Percentiles rank a stretch among this genome's conserved stretches.
Evolutionary conservation across 495 filamentous ascomycete genomes (phyloP).

Genomic region (Neurospora hispaniola): DNA sequence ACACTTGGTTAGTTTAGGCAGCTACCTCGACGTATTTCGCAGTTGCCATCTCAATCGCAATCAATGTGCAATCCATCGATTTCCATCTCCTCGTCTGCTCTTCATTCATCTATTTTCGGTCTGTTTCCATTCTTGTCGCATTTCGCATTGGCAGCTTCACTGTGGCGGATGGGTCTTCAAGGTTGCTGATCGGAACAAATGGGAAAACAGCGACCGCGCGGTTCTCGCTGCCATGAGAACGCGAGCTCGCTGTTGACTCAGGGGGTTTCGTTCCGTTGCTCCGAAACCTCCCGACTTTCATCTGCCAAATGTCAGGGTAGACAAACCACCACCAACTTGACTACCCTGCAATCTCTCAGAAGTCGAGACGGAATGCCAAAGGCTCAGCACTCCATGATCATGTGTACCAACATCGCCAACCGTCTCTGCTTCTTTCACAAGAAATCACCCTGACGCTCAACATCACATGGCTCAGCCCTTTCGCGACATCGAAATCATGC

Average conservation of each 20-base stretch:
- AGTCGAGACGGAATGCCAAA: neutral
- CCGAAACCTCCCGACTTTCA: neutral
- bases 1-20: too few relatives aligned
- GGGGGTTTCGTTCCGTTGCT: neutral
- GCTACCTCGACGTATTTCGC: too few relatives aligned
- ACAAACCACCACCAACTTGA: neutral
- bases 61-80: neutral
- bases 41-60: neutral
- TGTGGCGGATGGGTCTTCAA: neutral
- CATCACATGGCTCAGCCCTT: neutral
- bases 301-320: neutral
- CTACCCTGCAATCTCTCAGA: neutral
- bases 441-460: neutral
- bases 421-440: neutral
- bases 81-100: neutral
- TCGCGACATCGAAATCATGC: neutral
- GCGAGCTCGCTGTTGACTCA: neutral
- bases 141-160: neutral
- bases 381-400: neutral
- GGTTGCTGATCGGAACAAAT: neutral
- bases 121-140: neutral
- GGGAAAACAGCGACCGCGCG: neutral
- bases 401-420: neutral
- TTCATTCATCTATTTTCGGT: neutral
- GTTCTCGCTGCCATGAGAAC: neutral